Base-by-base conservation (phyloP, 2,329 filamentous ascomycete genomes). In the Rachicladosporium sp. region DNA sequence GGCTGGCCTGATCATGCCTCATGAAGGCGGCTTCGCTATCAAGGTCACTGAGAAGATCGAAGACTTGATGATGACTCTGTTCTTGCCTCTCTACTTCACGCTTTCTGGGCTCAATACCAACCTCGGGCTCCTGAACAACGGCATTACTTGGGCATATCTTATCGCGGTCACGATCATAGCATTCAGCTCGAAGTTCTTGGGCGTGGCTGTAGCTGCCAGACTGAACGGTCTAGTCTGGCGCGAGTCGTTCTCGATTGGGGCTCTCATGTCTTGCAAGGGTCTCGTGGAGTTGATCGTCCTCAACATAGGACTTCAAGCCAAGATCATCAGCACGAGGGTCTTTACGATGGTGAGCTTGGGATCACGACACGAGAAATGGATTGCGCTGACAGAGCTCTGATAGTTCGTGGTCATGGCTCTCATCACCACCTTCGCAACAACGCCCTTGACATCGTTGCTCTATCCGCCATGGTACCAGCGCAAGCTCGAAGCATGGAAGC, bases 221-320 rank as follows among this genome's bases (percentile, higher is more conserved):
- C 55, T 75, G 3, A 82, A 76, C 51, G 83, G 80, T 23, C 67
- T 94, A 35, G 70, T 88, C 1, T 94, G 87, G 87, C 75, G 87
- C 43, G 87, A 94, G 57, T 86, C 81, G 44, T 73, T 89, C 11
- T 76, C 84, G 2, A 89, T 94, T 49, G 88, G 87, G 6, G 76
- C 80, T 13, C 63, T 94, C 52, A 94, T 94, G 88, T 91, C 84
- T 62, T 95, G 88, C 61, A 94, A 95, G 60, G 88, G 88, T 50
- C 68, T 94, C 8, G 86, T 94, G 0, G 87, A 94, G 58, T 66
- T 94, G 33, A 94, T 94, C 57, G 87, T 94, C 9, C 59, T 93
- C 60, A 81, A 81, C 50, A 84, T 94, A 50, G 85, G 85, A 34
- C 69, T 87, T 2, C 78, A 88, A 65, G 85, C 85, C 13, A 76